Evolutionary conservation across 495 filamentous ascomycete species (phyloP).

Genomic region (Penicillium cosmopolitanum): DNA sequence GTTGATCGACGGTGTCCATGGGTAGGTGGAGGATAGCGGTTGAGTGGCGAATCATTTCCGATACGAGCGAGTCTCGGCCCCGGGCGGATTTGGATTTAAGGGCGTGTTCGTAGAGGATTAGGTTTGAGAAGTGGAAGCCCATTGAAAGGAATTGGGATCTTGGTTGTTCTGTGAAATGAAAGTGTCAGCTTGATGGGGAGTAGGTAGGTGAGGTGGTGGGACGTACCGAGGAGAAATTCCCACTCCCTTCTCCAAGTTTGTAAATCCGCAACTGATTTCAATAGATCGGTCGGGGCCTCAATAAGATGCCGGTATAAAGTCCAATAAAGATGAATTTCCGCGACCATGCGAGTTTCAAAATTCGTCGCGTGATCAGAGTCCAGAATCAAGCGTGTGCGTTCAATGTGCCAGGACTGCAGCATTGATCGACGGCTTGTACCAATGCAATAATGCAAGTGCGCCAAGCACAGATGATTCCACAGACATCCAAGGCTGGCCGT

Average conservation of each 20-base stretch:
- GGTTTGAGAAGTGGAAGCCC: slow-evolving; percentile 51
- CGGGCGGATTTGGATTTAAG: slow-evolving; percentile 40
- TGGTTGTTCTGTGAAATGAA: slow-evolving; percentile 39
- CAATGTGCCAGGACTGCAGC: slow-evolving; percentile 42
- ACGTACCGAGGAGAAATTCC: slow-evolving; percentile 44
- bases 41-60: slow-evolving; percentile 48
- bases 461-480: slow-evolving; percentile 53
- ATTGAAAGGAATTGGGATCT: slow-evolving; percentile 52
- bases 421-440: slow-evolving; percentile 46
- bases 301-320: slow-evolving; percentile 41
- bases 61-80: slow-evolving; percentile 40
- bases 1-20: slow-evolving; percentile 50
- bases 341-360: slow-evolving; percentile 51
- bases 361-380: slow-evolving; percentile 46
- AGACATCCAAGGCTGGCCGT: slow-evolving; percentile 38
- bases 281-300: slow-evolving; percentile 32
- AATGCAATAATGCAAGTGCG: slow-evolving; percentile 52
- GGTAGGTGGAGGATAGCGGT: slow-evolving; percentile 46
- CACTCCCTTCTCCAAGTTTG: slow-evolving; percentile 46
- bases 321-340: slow-evolving; percentile 50
- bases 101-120: slow-evolving; percentile 45
- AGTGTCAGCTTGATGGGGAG: background rate
- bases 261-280: slow-evolving; percentile 36
- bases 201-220: background rate
- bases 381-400: slow-evolving; percentile 38